Evolutionary conservation across 1,284 basidiomycete species (phyloP), one percentile per base, ranked within the genome.

Genomic region (Moesziomyces parantarcticus): DNA sequence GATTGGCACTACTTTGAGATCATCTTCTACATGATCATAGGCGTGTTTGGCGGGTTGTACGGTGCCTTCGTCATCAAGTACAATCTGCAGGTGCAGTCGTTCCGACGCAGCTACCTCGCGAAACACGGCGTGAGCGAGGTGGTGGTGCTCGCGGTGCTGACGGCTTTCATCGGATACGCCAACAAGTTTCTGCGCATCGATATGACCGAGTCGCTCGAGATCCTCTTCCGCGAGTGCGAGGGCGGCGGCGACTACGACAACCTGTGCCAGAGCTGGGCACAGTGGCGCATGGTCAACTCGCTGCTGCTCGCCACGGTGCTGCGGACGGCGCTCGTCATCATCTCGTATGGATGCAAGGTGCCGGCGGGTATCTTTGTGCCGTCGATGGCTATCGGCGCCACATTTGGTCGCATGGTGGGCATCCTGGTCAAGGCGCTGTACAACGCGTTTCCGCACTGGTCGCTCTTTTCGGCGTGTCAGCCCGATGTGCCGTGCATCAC

Each of bases 1-100:
- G 93, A 96, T 80, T 99, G 97, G 97, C 96, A 99, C 84, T 98
- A 97, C 86, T 99, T 99, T 82, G 97, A 98, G 84, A 93, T 99
- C 55, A 90, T 96, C n/a, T 88, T 95, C 34, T 97, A 94, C 85
- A 88, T 98, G 54, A 88, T 99, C 65, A 89, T 99, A 45, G 97
- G 97, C 5, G 88, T 99, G 69, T 98, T 99, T 83, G 97, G 97
- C 39, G 96, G 97, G 41, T 87, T 98, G 1, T 99, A 99, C 84
- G 97, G 97, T 20, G 95, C 94, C 0, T 92, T 99, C 79, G 91
- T 99, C 40, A 92, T 97, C 83, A 98, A 96, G 84, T 97, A 97
- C 87, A 96, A 99, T 83, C 87, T 98, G 57, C 93, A 97, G 86
- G 92, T 94, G 11, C 92, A 94, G 20, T 91, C 92, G 1, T 99